Evolutionary conservation across 345 rosid genomes (phyloP).

Genomic region (Schrenkiella parvula): DNA sequence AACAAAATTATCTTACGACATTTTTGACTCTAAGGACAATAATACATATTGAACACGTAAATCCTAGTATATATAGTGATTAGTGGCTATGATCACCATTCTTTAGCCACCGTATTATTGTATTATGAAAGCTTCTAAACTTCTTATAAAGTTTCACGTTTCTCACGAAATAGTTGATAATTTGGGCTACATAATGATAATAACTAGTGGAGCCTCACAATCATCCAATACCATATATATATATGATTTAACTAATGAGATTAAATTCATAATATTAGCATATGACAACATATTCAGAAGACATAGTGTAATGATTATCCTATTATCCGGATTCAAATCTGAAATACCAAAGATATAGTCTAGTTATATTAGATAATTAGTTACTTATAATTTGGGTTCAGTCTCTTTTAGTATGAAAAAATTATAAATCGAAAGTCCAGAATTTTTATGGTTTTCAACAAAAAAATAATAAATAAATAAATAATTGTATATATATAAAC

Average conservation of each 20-base stretch:
- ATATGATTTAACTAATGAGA: not conserved
- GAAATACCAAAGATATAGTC: too few species aligned
- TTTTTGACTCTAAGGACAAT: not conserved
- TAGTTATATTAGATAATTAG: too few species aligned
- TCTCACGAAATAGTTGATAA: constrained; percentile 11
- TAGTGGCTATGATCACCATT: not conserved
- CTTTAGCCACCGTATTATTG: constrained; percentile 10
- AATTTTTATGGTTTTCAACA: too few species aligned
- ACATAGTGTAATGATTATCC: too few species aligned
- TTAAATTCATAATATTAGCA: not conserved
- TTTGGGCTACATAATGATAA: not conserved
- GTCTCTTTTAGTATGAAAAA: too few species aligned
- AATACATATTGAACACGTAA: not conserved
- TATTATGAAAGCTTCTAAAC: constrained; percentile 9
- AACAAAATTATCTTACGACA: not conserved
- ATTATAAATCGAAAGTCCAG: too few species aligned
- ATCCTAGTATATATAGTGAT: not conserved
- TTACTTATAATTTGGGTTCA: too few species aligned
- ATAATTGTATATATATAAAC: not conserved
- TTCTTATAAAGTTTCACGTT: constrained; percentile 20
- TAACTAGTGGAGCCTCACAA: constrained; percentile 16
- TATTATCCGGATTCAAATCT: too few species aligned
- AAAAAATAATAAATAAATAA: too few species aligned
- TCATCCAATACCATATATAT: constrained; percentile 11
- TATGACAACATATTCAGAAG: not conserved